Evolutionary conservation across 768 basidiomycete genomes (phyloP), one percentile per base, ranked within the genome.

Genomic region (Tylopilus rubrobrunneus): DNA sequence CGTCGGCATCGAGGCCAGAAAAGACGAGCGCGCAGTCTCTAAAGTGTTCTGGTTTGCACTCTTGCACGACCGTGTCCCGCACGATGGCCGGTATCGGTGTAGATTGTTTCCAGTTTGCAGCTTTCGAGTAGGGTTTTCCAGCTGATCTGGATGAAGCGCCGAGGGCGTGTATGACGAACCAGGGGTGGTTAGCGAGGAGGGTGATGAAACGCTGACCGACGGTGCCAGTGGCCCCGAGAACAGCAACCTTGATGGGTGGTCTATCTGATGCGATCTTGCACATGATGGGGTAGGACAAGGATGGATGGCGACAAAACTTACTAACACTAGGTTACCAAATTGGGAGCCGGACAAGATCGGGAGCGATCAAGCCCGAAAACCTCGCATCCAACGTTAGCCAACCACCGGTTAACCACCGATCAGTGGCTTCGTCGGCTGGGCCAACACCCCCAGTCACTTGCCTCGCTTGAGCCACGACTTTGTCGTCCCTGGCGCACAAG

Each of bases 121-220:
- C 91, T 34, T 78, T 73, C 29, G 70, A 63, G 67, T 98, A 99
- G 40, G 76, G 66, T 65, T 92, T 91, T 10, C 92, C 92, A 14
- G 92, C 92, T 2, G 92, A 95, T 63, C 93, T 72, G 2, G 86
- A 73, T 10, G 92, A 96, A 41, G 97, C 97, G 39, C 95, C 96
- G 40, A 99, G 81, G 0, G 83, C 86, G 68, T 87, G 85, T 60
- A 98, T 78, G 55, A 76, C 74, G 72, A 99, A 98, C 84, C 87
- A 98, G 0, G 96, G 94, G 67, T 99, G 97, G 7, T 74, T 67
- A 5, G 91, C 77, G 45, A 99, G 86, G 45, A 98, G 84, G 47
- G 84, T 79, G 70, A 98, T 89, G 71, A 98, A 99, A 39, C 94
- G 83, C 72, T 98, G 96, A 23, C 96, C 95, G 46, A 98, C 96